Conservation (phyloP, 495 filamentous ascomycete genomes). For the Lepraria neglecta region DNA sequence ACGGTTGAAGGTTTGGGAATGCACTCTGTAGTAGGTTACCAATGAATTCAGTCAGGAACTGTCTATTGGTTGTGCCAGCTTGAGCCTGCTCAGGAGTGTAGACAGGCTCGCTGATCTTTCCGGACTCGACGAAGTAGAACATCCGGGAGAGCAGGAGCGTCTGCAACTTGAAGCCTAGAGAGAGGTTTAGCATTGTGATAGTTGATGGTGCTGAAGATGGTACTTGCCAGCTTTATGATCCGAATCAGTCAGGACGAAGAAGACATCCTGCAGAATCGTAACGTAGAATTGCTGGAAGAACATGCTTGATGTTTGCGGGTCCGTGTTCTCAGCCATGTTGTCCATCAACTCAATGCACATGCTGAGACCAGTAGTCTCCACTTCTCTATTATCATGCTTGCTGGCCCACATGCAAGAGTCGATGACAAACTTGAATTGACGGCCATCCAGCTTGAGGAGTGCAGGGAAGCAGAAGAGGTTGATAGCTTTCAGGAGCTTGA, state of each 20-base stretch:
- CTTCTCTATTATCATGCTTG: conserved; percentile 98
- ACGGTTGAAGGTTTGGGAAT: conserved; percentile 89
- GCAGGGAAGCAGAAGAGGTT: conserved; percentile 95
- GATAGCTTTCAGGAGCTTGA: conserved; percentile 90
- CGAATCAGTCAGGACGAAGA: conserved; percentile 95
- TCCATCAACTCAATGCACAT: conserved; percentile 98
- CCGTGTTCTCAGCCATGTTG: conserved; percentile 88
- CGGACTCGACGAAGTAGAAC: conserved; percentile 82
- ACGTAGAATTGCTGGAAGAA: conserved; percentile 98
- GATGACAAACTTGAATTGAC: conserved; percentile 98
- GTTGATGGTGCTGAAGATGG: not conserved
- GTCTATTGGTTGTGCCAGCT: conserved; percentile 75
- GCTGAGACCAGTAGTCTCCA: conserved; percentile 93
- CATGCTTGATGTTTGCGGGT: conserved; percentile 72
- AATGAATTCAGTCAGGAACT: conserved; percentile 83
- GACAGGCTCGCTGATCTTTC: conserved; percentile 86
- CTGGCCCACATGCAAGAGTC: conserved; percentile 99
- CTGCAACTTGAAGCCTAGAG: conserved; percentile 83
- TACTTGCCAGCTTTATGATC: conserved; percentile 87
- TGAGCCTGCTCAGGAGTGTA: conserved; percentile 76
- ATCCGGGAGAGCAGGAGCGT: conserved; percentile 87
- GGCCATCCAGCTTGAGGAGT: conserved; percentile 83
- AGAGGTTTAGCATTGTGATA: conserved; percentile 11
- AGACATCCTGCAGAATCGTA: conserved; percentile 91
- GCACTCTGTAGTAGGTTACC: conserved; percentile 79